Conservation (phyloP, 331 rosid species). For the Acacia pycnantha region DNA sequence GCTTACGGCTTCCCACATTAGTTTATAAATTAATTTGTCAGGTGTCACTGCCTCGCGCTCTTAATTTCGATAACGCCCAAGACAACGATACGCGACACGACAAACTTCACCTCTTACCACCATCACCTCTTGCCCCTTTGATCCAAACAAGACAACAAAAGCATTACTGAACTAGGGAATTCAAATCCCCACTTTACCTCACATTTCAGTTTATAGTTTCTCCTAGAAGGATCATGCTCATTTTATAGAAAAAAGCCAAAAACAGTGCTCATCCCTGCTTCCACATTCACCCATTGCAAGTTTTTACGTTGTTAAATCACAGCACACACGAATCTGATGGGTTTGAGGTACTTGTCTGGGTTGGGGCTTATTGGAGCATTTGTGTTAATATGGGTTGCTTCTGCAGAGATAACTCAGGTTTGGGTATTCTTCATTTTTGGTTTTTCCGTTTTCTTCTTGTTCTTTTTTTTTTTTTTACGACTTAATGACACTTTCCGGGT, state of each 20-base stretch:
- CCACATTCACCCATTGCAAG: not conserved
- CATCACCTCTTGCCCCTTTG: not conserved
- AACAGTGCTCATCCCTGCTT: constrained; percentile 8
- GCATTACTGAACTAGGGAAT: not conserved
- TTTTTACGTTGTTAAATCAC: not conserved
- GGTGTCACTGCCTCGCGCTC: not conserved
- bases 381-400: constrained; percentile 68
- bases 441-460: not conserved
- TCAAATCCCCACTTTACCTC: not conserved
- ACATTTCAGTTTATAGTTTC: not conserved
- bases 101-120: not conserved
- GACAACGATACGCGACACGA: not conserved
- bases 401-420: constrained; percentile 85
- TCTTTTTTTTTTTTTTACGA: not conserved
- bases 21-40: not conserved
- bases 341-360: constrained; percentile 57
- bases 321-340: constrained; percentile 39
- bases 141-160: not conserved
- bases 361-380: constrained; percentile 59
- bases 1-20: not conserved
- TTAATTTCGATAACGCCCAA: not conserved
- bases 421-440: not conserved
- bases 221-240: constrained; percentile 3
- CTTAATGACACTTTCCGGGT: not conserved
- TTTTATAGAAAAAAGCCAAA: constrained; percentile 21